Percentiles rank a stretch among this genome's conserved stretches.
Conservation (phyloP, 768 basidiomycete species). For the Crepidotus variabilis region DNA sequence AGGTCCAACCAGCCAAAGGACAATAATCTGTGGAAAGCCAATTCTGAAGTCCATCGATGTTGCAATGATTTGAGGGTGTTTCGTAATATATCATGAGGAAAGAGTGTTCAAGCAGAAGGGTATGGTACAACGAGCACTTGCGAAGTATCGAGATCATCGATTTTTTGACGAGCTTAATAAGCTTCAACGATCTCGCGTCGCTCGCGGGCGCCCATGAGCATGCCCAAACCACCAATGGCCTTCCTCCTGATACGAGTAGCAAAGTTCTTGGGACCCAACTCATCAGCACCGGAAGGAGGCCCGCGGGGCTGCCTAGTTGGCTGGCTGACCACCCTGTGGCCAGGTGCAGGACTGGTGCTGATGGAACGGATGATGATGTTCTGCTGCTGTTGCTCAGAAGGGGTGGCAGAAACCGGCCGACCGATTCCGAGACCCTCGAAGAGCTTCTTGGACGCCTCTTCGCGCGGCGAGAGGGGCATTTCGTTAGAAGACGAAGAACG, state of each 20-base stretch:
- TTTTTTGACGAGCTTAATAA: constrained; percentile 38
- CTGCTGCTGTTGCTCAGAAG: constrained; percentile 35
- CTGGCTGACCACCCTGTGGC: constrained; percentile 62
- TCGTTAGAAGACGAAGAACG: constrained; percentile 63
- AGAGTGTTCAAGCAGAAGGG: neutral
- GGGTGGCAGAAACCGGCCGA: constrained; percentile 49
- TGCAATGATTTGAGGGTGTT: neutral
- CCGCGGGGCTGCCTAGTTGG: constrained; percentile 84
- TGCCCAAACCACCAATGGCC: constrained; percentile 78
- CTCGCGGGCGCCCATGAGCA: constrained; percentile 79
- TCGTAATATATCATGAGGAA: neutral
- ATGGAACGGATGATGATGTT: constrained; percentile 18
- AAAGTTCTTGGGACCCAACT: constrained; percentile 86
- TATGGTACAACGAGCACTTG: neutral
- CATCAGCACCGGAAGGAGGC: constrained; percentile 83
- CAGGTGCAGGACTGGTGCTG: constrained; percentile 34
- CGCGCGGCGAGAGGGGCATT: constrained; percentile 74
- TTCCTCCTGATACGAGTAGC: constrained; percentile 80
- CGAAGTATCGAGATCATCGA: neutral
- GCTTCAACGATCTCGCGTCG: constrained; percentile 72
- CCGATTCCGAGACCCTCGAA: constrained; percentile 89
- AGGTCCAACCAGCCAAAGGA: constrained; percentile 21
- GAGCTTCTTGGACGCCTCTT: constrained; percentile 81
- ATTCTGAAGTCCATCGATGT: constrained; percentile 1
- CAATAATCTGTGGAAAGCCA: constrained; percentile 1